Base-by-base conservation (phyloP, 176 grass and related monocot genomes). In the Juncus effusus region DNA sequence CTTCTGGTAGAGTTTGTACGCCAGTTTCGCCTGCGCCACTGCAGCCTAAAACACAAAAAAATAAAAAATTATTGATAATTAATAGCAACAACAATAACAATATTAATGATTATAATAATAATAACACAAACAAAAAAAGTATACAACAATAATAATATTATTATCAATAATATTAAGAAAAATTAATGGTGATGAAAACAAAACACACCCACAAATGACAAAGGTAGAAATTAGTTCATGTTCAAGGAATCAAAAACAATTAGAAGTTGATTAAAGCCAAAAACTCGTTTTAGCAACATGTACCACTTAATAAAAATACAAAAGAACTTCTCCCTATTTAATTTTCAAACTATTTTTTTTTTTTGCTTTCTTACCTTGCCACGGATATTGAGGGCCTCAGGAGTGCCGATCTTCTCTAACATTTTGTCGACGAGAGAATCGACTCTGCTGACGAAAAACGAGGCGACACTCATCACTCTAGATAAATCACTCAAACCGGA, bases 391-490 rank as follows among this genome's bases (percentile, higher is more conserved):
- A 99, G 89, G 2, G 89, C 95, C 76, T 99, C 89, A 60, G 95
- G 95, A 79, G 89, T 90, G 70, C 89, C 95, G 15, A 90, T 94
- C 76, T 99, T 94, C 80, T 93, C 95, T 1, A 99, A 88, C 85
- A 84, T 74, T 83, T 99, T 99, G 72, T 99, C 95, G 60, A 99
- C 61, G 57, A 99, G 89, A 15, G 36, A 67, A 81, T 99, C 95
- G 4, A 99, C 95, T 69, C 95, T 82, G 15, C 95, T 99, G 54
- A 99, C 95, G 65, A 99, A 99, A 70, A 99, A 99, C 3, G 94
- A 99, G 16, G 94, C 94, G 7, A 99, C 94, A 83, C 94, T 99
- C 40, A 88, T 99, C 10, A 99, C 70, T 69, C 83, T 87, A n/a
- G 94, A 93, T 10, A 99, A 72, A 73, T 99, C 85, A 47, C 75